Evolutionary conservation across 2,329 filamentous ascomycete genomes (phyloP), one percentile per base, ranked within the genome.

Genomic region (Xylaria sp.): DNA sequence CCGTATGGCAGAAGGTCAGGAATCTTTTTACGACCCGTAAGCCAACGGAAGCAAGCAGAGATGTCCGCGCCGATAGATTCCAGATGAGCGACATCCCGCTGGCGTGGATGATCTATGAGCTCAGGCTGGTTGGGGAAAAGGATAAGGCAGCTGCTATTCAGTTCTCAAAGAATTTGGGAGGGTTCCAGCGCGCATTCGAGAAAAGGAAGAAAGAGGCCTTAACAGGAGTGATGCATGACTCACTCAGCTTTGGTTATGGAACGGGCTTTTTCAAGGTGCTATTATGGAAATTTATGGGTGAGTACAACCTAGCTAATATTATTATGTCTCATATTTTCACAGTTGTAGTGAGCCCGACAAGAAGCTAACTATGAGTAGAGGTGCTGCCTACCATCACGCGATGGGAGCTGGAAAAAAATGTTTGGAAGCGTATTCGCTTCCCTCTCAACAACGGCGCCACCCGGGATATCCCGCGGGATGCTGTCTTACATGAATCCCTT

Each of bases 41-140:
- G 66, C 62, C 79, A 6, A 76, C 73, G 1, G 74, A 74, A 50
- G 70, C 79, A 2, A 79, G 72, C 53, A 73, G 70, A 32, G 76
- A 81, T 20, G 65, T 80, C 1, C 66, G 73, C 1, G 56, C 72
- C 0, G 81, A 82, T 25, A 76, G 74, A 0, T 76, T 82, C 45
- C 82, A 83, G 73, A 77, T 86, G 76, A 86, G 83, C 28, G 84
- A 86, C 66, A 80, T 85, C 23, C 80, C 85, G 1, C 76, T 86
- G 1, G 81, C 80, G 9, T 86, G 85, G 85, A 86, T 86, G 84
- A 81, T 86, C 43, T 79, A 80, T 1, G 84, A 86, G 70, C 75
- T 85, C 4, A 78, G 82, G 72, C 75, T 79, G 3, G 77, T 82
- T 0, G 80, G 79, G 3, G 56, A 76, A 12, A 62, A 65, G 20